Evolutionary conservation across 768 basidiomycete species (phyloP), one percentile per base, ranked within the genome.

Genomic region (Sistotremastrum suecicum): DNA sequence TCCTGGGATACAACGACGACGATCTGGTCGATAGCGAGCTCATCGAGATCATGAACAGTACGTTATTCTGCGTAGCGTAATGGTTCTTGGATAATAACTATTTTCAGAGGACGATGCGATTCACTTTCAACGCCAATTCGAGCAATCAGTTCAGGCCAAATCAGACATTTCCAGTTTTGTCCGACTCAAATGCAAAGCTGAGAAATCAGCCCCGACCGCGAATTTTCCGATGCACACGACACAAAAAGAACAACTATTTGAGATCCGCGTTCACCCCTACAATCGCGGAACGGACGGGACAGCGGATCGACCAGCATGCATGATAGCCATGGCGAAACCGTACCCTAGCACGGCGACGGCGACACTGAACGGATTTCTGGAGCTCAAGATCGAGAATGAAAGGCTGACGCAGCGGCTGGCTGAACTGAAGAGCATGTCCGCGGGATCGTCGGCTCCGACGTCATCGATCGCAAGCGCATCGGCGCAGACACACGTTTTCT

Each of bases 301-400:
- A 20, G 20, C 20, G 20, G 20, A 20, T 20, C 20, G 20, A 20
- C 59, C 56, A 8, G 71, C 69, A 51, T 84, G 78, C 53, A 73
- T 88, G 61, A 83, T 91, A 53, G 74, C 71, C 6, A 75, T 80
- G 56, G 83, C 83, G 11, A 78, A 76, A 51, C 83, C 83, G 1
- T 86, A 82, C 58, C 84, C 85, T 12, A 76, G 77, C 52, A 75
- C 80, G 50, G 83, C 80, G 53, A 69, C 69, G 12, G 75, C 79
- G 35, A 76, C 84, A 73, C 62, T 84, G 32, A 75, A 80, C 51
- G 76, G 78, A 1, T 75, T 79, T 52, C 54, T 95, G 34, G 90
- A 94, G 56, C 73, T 94, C 42, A 91, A 89, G 60, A 67, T 81
- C 46, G 88, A 92, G 63, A 90, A 95, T 59, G 83, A 87, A 59